These are phyloP conservation scores for Suillus subluteus DNA, from an alignment of 768 basidiomycete species.

Conservation along the genomic window DNA sequence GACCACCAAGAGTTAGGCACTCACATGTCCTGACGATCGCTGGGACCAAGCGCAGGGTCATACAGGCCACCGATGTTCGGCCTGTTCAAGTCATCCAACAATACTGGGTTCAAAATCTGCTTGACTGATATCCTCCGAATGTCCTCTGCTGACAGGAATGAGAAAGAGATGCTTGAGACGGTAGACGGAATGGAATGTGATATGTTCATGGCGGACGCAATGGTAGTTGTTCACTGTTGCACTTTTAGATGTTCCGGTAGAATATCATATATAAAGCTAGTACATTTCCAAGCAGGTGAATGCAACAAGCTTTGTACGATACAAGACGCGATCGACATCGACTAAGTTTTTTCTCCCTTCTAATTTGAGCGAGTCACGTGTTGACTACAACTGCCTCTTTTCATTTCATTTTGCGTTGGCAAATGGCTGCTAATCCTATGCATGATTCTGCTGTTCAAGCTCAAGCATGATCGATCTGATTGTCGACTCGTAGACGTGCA, in stretches of 20 bases:
- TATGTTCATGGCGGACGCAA: constrained; percentile 72
- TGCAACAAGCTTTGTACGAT: not conserved
- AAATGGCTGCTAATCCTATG: too few relatives aligned
- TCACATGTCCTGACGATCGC: constrained; percentile 87
- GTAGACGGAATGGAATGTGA: constrained; percentile 85
- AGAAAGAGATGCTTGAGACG: constrained; percentile 86
- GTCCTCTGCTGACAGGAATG: constrained; percentile 87
- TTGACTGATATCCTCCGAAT: constrained; percentile 95
- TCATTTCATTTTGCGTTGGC: too few relatives aligned
- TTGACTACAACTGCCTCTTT: too few relatives aligned
- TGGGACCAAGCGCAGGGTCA: constrained; percentile 93
- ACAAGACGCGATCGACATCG: not conserved
- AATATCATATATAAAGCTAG: not conserved
- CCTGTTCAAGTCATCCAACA: constrained; percentile 91
- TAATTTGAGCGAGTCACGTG: constrained; percentile 16
- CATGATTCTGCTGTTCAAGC: too few relatives aligned
- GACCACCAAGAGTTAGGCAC: constrained; percentile 36
- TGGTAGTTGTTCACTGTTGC: constrained; percentile 3
- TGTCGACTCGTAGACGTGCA: too few relatives aligned
- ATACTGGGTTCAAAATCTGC: constrained; percentile 90
- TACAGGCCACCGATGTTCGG: constrained; percentile 94
- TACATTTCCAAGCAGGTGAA: not conserved
- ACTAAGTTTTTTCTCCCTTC: constrained; percentile 20
- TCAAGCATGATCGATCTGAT: too few relatives aligned
- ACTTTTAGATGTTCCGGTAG: not conserved